Percentiles rank a stretch among this genome's conserved stretches.
Evolutionary conservation across 2,329 filamentous ascomycete genomes (phyloP).

Genomic region (Xylariales sp.): DNA sequence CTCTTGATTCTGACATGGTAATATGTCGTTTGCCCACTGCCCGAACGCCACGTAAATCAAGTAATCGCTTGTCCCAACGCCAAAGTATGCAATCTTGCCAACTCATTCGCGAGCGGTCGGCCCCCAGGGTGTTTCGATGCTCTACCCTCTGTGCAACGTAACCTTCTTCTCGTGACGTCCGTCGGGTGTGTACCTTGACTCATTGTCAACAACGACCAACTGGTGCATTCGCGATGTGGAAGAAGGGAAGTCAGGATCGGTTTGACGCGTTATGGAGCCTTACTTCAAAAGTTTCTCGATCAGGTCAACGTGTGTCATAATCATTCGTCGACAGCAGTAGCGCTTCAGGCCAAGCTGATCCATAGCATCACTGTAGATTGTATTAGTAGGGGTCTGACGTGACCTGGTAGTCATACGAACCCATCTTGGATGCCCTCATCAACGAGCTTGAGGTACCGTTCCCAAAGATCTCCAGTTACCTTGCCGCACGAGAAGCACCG

Average conservation of each 20-base stretch:
- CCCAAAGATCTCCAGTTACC: constrained; percentile 97
- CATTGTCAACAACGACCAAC: constrained; percentile 13
- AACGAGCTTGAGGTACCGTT: constrained; percentile 85
- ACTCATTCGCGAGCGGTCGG: constrained; percentile 7
- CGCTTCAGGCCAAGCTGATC: constrained; percentile 88
- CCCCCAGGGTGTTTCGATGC: constrained; percentile 1
- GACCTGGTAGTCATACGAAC: constrained; percentile 42
- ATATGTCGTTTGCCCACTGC: too few species aligned
- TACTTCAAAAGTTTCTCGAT: constrained; percentile 98
- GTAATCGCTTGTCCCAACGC: constrained; percentile 25
- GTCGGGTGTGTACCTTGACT: constrained; percentile 55
- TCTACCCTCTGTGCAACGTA: constrained; percentile 28
- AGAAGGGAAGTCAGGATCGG: too few species aligned
- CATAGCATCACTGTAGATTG: constrained; percentile 77
- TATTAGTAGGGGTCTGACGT: constrained; percentile 18
- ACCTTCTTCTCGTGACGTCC: constrained; percentile 60
- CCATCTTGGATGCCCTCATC: constrained; percentile 72
- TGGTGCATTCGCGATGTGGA: too few species aligned
- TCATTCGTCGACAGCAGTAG: constrained; percentile 98
- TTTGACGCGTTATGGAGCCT: too few species aligned
- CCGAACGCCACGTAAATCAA: too few species aligned
- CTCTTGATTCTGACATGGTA: too few species aligned
- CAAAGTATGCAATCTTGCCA: constrained; percentile 22
- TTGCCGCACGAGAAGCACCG: constrained; percentile 99
- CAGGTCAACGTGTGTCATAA: constrained; percentile 98